Percentiles rank a stretch among this genome's conserved stretches.
phyloP scores from a whole-genome alignment of 345 rosid genomes.

The Iberis pinnata region DNA sequence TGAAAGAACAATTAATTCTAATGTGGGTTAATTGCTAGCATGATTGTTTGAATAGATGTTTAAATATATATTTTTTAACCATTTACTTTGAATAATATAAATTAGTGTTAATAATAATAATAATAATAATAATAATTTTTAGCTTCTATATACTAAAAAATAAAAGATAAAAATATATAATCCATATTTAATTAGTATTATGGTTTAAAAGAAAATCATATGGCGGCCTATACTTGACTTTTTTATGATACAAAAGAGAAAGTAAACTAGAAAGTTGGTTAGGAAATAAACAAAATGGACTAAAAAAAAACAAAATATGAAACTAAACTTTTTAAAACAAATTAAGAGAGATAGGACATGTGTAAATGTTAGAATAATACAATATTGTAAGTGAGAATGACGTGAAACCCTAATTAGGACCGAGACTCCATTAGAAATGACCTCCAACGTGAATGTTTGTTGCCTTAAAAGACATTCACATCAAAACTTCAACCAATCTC shows the following conservation, averaged over 20 bases:
- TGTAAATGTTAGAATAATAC: conserved; percentile 28
- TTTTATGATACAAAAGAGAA: conserved; percentile 2
- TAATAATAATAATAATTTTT: neutral
- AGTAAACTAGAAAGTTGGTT: conserved; percentile 9
- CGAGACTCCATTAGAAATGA: conserved; percentile 40
- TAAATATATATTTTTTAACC: neutral
- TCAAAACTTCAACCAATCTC: conserved; percentile 41
- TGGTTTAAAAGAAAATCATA: conserved; percentile 8
- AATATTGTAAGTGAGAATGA: conserved; percentile 19
- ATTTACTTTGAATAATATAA: neutral
- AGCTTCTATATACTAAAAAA: neutral
- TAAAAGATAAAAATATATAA: neutral
- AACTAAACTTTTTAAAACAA: neutral
- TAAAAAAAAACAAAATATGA: neutral
- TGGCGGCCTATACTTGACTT: conserved; percentile 28
- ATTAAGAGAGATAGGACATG: conserved; percentile 6
- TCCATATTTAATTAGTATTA: neutral
- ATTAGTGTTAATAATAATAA: neutral
- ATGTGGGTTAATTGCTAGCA: neutral
- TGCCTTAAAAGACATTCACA: conserved; percentile 51
- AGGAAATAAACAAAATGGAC: conserved; percentile 2
- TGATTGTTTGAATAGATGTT: neutral
- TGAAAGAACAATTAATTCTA: too few species aligned
- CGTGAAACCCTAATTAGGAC: conserved; percentile 39
- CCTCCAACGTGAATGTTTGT: conserved; percentile 67